Percentiles rank a stretch among this genome's conserved stretches.
Evolutionary conservation across 2,329 filamentous ascomycete genomes (phyloP).

Genomic region (Colletotrichum sp.): DNA sequence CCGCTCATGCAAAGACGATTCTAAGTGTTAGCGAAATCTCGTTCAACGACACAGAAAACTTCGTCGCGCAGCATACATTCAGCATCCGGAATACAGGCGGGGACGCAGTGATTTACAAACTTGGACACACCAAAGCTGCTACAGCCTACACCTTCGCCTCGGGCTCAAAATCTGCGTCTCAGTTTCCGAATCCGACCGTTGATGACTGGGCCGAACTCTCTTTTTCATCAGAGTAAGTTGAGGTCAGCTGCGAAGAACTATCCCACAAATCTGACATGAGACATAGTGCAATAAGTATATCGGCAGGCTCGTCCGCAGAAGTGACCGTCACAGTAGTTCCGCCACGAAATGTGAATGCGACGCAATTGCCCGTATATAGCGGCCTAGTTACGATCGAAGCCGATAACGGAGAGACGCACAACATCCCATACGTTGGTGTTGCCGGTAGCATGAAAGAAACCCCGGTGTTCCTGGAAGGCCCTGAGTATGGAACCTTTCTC

Average conservation of each 20-base stretch:
- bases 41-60: conserved; percentile 52
- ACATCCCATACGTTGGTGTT: conserved; percentile 44
- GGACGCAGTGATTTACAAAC: conserved; percentile 37
- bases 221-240: conserved; percentile 14
- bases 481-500: conserved; percentile 13
- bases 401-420: conserved; percentile 39
- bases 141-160: conserved; percentile 41
- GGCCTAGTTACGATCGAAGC: conserved; percentile 45
- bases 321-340: conserved; percentile 33
- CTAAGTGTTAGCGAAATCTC: conserved; percentile 42
- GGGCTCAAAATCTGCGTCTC: background rate
- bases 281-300: conserved; percentile 26
- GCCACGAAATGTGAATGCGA: conserved; percentile 29
- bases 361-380: conserved; percentile 44
- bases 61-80: conserved; percentile 36
- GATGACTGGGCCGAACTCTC: conserved; percentile 17
- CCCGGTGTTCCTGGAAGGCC: background rate
- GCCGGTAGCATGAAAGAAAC: conserved; percentile 29
- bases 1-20: conserved; percentile 41
- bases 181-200: conserved; percentile 25
- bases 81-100: conserved; percentile 43
- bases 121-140: conserved; percentile 37
- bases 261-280: background rate
- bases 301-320: conserved; percentile 26
- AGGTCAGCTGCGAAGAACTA: background rate